A percentile compares a stretch with the other conserved stretches of the same genome.
Conservation (phyloP, 352 stramenopile species). For the Halophytophthora polymorphica region DNA sequence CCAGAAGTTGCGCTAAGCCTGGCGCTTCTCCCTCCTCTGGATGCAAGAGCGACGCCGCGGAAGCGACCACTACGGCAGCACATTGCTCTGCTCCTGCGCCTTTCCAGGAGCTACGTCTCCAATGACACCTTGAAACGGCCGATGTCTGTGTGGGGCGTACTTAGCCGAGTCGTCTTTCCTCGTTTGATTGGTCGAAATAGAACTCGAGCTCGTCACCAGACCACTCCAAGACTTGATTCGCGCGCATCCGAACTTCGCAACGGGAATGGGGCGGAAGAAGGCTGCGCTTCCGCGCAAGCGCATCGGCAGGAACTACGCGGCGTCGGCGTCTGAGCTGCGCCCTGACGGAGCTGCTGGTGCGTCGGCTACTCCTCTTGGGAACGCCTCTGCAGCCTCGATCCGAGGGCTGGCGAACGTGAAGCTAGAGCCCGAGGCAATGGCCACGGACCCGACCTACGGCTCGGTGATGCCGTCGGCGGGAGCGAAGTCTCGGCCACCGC, state of each 20-base stretch:
- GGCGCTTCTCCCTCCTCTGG: no score
- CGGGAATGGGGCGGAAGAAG: conserved; percentile 37
- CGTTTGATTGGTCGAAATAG: not conserved
- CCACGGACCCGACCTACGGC: conserved; percentile 4
- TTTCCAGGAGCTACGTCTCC: conserved; percentile 25
- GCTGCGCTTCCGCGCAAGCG: conserved; percentile 29
- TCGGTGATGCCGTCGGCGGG: conserved; percentile 4
- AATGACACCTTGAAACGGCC: conserved; percentile 4
- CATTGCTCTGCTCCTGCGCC: conserved; percentile 1
- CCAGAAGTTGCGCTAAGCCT: not conserved
- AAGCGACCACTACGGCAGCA: no score
- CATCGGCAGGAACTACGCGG: conserved; percentile 17
- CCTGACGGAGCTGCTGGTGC: conserved; percentile 1
- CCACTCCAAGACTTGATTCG: not conserved
- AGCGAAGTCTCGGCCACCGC: not conserved
- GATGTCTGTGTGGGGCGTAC: no score
- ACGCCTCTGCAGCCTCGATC: conserved; percentile 12
- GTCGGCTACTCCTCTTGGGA: not conserved
- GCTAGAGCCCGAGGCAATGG: conserved; percentile 15
- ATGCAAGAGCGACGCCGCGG: no score
- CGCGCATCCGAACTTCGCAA: not conserved
- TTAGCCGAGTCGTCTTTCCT: not conserved
- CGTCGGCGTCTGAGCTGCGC: not conserved
- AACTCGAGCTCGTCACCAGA: not conserved
- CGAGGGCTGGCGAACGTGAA: conserved; percentile 7